A percentile compares a stretch with the other conserved stretches of the same genome.
These are phyloP conservation scores for Proliferodiscus dingleyae DNA, from an alignment of 2,329 filamentous ascomycete species.

Conservation along the genomic window DNA sequence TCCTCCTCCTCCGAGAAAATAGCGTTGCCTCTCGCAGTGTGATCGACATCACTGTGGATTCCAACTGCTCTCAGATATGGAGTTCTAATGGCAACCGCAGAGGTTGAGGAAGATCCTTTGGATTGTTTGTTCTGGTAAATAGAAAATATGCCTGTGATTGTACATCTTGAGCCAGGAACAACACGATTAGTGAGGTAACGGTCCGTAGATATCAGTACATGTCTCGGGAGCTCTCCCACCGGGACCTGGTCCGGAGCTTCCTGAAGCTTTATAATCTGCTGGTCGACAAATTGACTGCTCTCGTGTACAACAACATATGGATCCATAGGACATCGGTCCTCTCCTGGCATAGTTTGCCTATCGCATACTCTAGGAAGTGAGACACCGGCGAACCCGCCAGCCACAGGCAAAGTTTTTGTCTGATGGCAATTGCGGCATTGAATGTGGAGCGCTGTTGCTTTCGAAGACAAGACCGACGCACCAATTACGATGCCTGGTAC, in stretches of 20 bases:
- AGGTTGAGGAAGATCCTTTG: constrained; percentile 67
- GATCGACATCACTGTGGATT: constrained; percentile 84
- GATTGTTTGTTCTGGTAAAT: constrained; percentile 92
- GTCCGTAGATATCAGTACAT: constrained; percentile 95
- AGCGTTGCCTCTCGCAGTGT: constrained; percentile 78
- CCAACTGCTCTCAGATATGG: constrained; percentile 92
- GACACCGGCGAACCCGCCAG: constrained; percentile 83
- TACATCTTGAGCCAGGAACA: constrained; percentile 90
- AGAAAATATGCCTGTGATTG: constrained; percentile 94
- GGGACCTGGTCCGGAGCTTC: constrained; percentile 97
- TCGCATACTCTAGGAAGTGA: constrained; percentile 77
- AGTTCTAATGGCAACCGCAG: constrained; percentile 90
- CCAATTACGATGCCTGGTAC: constrained; percentile 98
- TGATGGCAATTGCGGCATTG: constrained; percentile 84
- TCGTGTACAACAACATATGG: constrained; percentile 96
- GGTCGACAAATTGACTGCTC: constrained; percentile 90
- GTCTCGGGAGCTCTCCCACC: constrained; percentile 89
- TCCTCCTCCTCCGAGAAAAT: constrained; percentile 93
- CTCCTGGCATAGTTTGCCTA: constrained; percentile 57
- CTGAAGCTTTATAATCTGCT: constrained; percentile 96
- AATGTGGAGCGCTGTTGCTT: constrained; percentile 81
- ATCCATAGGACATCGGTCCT: constrained; percentile 83
- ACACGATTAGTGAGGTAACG: constrained; percentile 93
- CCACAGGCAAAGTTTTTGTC: constrained; percentile 63
- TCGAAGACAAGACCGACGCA: constrained; percentile 92